Evolutionary conservation across 108 stramenopile species (phyloP).

Genomic region (Cyclotella baltica): DNA sequence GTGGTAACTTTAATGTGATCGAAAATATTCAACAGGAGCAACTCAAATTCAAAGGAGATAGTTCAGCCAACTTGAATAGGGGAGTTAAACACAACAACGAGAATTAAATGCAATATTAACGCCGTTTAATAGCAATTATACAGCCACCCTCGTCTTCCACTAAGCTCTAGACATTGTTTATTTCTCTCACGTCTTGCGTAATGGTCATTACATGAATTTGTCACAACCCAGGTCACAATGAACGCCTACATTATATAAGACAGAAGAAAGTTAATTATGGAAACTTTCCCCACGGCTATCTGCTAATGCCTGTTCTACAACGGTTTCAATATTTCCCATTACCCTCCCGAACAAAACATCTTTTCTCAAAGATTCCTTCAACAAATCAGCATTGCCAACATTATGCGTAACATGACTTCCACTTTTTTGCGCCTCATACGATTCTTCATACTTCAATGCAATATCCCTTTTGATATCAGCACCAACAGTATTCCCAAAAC

Average conservation of each 20-base stretch:
- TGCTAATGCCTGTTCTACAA: constrained; percentile 28
- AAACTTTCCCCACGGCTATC: constrained; percentile 4
- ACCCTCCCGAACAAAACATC: constrained; percentile 37
- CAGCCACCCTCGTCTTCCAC: too few species aligned
- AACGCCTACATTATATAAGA: not conserved
- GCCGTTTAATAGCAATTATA: not conserved
- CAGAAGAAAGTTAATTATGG: not conserved
- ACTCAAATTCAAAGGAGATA: not conserved
- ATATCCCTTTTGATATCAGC: constrained; percentile 14
- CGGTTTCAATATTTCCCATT: constrained; percentile 30
- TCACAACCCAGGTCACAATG: not conserved
- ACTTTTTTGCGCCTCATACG: constrained; percentile 15
- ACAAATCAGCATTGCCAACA: constrained; percentile 1
- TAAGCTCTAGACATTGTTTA: too few species aligned
- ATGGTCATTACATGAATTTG: not conserved
- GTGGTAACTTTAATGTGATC: not conserved
- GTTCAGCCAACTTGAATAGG: not conserved
- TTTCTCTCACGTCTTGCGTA: too few species aligned
- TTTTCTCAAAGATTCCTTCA: constrained; percentile 25
- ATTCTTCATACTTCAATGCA: constrained; percentile 22
- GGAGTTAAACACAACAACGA: not conserved
- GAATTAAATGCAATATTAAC: not conserved
- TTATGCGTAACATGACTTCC: constrained; percentile 16
- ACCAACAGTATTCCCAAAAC: constrained; percentile 13
- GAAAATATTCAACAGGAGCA: not conserved